Conservation (phyloP, 495 filamentous ascomycete species). For the Lasiosphaeris hirsuta region DNA sequence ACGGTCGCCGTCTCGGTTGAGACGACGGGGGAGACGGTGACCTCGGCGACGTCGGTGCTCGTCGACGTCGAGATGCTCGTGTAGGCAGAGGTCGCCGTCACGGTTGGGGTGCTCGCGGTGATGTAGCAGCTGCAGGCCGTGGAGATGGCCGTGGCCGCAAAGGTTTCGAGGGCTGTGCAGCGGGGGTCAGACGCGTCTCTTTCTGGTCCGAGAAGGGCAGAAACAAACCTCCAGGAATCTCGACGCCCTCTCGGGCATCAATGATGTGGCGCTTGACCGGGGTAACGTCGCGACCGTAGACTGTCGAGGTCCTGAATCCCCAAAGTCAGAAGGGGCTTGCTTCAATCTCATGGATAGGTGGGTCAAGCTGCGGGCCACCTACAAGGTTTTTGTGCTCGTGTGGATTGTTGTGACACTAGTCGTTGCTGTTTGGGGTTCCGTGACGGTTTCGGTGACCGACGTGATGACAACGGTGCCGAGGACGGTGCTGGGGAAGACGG, state of each 20-base stretch:
- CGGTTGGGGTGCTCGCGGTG: not conserved
- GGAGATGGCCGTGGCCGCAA: not conserved
- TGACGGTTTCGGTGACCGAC: not conserved
- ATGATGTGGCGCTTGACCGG: not conserved
- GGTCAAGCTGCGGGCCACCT: no score
- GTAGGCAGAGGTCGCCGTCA: not conserved
- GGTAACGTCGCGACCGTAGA: not conserved
- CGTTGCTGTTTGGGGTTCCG: not conserved
- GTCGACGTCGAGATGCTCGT: not conserved
- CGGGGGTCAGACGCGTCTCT: no score
- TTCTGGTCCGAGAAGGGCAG: no score
- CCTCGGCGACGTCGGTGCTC: not conserved
- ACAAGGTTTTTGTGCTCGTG: not conserved
- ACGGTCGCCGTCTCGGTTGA: not conserved
- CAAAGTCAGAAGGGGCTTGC: no score
- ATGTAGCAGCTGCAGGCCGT: constrained; percentile 7
- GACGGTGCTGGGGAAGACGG: not conserved
- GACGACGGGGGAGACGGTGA: not conserved
- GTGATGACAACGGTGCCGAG: not conserved
- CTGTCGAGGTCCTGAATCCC: not conserved
- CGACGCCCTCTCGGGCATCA: not conserved
- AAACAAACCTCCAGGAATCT: not conserved
- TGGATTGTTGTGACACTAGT: not conserved
- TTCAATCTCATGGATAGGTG: no score
- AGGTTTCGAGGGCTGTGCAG: not conserved